Evolutionary conservation across 1,284 basidiomycete species (phyloP).

Genomic region (Ceratobasidium theobromae): DNA sequence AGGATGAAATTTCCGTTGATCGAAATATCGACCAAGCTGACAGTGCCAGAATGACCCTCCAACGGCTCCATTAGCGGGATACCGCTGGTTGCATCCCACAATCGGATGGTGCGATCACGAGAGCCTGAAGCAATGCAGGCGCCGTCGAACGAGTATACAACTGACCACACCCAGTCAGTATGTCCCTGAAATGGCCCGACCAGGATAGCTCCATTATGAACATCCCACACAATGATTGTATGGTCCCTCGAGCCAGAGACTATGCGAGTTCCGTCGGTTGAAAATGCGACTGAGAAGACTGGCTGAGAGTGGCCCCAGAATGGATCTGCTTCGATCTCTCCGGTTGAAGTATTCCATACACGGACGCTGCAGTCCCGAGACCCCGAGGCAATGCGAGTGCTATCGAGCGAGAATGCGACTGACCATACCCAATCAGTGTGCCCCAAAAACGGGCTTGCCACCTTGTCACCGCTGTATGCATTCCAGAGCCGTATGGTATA

Average conservation of each 20-base stretch:
- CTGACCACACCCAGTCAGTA: not conserved
- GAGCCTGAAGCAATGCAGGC: not conserved
- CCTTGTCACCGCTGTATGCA: not conserved
- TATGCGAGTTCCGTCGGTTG: not conserved
- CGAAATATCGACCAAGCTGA: not conserved
- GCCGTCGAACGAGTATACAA: not conserved
- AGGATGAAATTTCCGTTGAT: not conserved
- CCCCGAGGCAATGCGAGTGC: not conserved
- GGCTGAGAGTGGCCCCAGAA: not conserved
- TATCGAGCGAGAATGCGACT: not conserved
- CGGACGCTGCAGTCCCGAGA: not conserved
- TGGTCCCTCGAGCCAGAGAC: not conserved
- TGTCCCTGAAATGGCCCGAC: not conserved
- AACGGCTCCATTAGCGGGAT: not conserved
- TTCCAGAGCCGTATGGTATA: not conserved
- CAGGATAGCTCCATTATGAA: not conserved
- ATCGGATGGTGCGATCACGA: not conserved
- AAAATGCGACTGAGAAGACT: not conserved
- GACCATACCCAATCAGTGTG: too few species aligned
- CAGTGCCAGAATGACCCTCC: not conserved
- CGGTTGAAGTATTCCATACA: not conserved
- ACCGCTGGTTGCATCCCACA: not conserved
- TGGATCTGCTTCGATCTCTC: not conserved
- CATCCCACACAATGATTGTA: not conserved
- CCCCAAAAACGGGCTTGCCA: not conserved